phyloP scores from a whole-genome alignment of 179 eudicot genomes.

The Carnegiea gigantea region DNA sequence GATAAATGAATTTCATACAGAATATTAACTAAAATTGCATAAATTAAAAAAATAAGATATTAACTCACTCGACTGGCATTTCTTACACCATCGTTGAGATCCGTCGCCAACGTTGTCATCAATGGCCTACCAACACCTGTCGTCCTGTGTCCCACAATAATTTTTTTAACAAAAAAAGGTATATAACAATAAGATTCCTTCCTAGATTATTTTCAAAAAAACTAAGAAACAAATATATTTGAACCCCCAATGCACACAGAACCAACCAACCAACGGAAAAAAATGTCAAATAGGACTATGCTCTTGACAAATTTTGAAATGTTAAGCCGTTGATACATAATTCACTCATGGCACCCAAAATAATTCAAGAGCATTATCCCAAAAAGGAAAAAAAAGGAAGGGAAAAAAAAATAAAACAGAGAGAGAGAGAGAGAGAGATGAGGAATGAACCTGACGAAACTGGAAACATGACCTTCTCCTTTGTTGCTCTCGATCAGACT shows the following conservation, averaged over 20 bases:
- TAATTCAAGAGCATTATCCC: background rate
- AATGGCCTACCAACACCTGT: conserved; percentile 35
- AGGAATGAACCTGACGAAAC: conserved; percentile 47
- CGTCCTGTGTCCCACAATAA: conserved; percentile 38
- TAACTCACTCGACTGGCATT: conserved; percentile 40
- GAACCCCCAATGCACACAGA: background rate
- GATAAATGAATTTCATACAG: no score
- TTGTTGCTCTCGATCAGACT: conserved; percentile 51
- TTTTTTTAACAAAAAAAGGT: background rate
- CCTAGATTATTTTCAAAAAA: background rate
- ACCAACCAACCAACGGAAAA: no score
- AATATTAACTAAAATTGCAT: no score
- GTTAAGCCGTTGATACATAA: no score
- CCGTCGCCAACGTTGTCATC: conserved; percentile 33
- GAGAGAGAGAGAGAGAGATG: background rate
- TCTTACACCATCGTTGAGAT: conserved; percentile 33
- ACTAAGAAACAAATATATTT: background rate
- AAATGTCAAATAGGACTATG: no score
- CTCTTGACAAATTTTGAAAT: no score
- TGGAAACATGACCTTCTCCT: conserved; percentile 38
- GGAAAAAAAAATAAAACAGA: background rate
- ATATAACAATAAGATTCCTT: background rate
- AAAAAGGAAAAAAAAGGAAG: background rate
- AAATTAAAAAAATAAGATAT: no score
- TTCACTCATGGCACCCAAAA: no score